A percentile compares a stretch with the other conserved stretches of the same genome.
phyloP scores from a whole-genome alignment of 805 yeast genomes.

The Clavispora asparagi region DNA sequence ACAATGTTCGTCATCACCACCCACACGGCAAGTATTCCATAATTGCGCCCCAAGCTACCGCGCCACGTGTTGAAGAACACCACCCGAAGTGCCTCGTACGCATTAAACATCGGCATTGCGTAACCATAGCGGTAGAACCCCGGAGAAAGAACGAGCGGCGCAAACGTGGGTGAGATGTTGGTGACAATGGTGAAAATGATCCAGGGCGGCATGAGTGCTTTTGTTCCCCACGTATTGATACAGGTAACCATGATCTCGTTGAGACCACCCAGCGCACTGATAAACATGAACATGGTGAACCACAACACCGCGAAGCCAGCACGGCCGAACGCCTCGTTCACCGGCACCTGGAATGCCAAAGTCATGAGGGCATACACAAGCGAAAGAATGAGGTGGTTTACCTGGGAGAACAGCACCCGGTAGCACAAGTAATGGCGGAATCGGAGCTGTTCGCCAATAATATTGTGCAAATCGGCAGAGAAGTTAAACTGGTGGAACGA shows the following conservation, averaged over 20 bases:
- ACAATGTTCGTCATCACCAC: conserved; percentile 16
- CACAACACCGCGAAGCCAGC: conserved; percentile 31
- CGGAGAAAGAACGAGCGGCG: conserved; percentile 29
- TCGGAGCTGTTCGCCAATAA: conserved; percentile 16
- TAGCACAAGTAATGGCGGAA: conserved; percentile 22
- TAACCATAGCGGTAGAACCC: conserved; percentile 30
- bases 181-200: conserved; percentile 25
- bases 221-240: conserved; percentile 15
- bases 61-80: conserved; percentile 31
- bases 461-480: conserved; percentile 20
- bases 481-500: conserved; percentile 33
- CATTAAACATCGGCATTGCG: conserved; percentile 32
- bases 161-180: conserved; percentile 28
- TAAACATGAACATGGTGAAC: conserved; percentile 25
- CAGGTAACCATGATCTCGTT: conserved; percentile 23
- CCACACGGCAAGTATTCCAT: conserved; percentile 28
- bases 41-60: conserved; percentile 26
- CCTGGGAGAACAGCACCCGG: conserved; percentile 25
- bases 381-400: conserved; percentile 23
- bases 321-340: conserved; percentile 21
- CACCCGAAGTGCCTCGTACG: conserved; percentile 27
- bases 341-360: conserved; percentile 27
- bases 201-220: conserved; percentile 23
- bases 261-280: conserved; percentile 23
- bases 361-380: conserved; percentile 27